Conservation (phyloP, 371 early-diverging fungal genomes). For the Sanchytrium tribonematis region DNA sequence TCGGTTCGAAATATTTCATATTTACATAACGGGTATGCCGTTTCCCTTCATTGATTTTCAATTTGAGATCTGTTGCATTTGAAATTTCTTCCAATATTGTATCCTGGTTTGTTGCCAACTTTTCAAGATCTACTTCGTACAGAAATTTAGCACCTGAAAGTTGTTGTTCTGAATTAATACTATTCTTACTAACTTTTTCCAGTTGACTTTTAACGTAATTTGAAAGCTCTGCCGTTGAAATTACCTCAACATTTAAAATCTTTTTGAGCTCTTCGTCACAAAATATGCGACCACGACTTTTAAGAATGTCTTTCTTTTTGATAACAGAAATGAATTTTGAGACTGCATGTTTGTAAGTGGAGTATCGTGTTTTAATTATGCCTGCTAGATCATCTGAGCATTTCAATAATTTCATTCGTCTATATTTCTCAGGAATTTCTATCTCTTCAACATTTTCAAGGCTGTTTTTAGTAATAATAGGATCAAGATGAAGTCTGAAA, state of each 20-base stretch:
- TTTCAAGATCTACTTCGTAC: no score
- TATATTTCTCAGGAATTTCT: background rate
- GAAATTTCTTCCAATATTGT: no score
- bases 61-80: no score
- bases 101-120: no score
- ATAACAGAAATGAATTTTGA: background rate
- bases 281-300: background rate
- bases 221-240: background rate
- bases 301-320: background rate
- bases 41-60: no score
- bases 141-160: background rate
- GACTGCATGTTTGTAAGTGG: background rate
- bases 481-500: background rate
- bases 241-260: background rate
- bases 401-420: background rate
- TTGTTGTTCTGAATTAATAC: background rate
- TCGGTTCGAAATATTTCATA: background rate
- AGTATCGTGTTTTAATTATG: background rate
- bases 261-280: background rate
- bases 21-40: background rate
- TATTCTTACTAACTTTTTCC: background rate
- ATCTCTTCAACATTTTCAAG: background rate
- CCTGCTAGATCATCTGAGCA: background rate
- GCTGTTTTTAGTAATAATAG: background rate
- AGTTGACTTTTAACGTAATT: background rate